phyloP scores from a whole-genome alignment of 495 filamentous ascomycete genomes.

The Lophiostoma macrostomum region DNA sequence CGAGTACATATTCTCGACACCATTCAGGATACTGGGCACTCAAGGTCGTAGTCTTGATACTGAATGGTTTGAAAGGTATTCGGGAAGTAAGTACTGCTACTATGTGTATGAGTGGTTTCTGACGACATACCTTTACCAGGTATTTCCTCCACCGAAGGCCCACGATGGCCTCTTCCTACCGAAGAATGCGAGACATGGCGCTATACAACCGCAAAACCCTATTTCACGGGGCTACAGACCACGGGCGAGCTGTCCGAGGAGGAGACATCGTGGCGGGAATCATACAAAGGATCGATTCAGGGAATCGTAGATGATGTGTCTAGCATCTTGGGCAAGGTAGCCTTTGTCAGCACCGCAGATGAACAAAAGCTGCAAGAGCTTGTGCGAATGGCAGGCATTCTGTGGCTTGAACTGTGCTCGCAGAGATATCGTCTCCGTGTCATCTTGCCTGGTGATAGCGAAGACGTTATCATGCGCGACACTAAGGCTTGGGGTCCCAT shows the following conservation, averaged over 20 bases:
- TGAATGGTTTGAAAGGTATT: constrained; percentile 3
- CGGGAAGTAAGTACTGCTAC: not conserved
- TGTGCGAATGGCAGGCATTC: constrained; percentile 5
- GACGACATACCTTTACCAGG: not conserved
- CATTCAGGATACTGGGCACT: constrained; percentile 3
- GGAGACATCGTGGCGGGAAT: not conserved
- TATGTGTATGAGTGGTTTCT: not conserved
- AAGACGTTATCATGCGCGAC: not conserved
- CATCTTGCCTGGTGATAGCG: not conserved
- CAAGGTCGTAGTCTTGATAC: not conserved
- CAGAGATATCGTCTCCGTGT: constrained; percentile 10
- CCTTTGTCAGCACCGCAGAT: not conserved
- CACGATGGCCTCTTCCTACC: constrained; percentile 10
- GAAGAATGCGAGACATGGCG: constrained; percentile 1
- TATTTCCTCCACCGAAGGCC: not conserved
- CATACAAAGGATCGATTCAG: not conserved
- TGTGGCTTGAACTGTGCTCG: constrained; percentile 10
- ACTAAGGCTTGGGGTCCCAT: not conserved
- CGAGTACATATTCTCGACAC: constrained; percentile 3
- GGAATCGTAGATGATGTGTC: not conserved
- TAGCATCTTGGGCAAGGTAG: not conserved
- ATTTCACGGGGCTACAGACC: not conserved
- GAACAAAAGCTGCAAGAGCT: not conserved
- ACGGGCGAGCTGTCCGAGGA: not conserved
- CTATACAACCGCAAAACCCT: not conserved